Conservation (phyloP, 163 green algal species). For the Chlorella variabilis region DNA sequence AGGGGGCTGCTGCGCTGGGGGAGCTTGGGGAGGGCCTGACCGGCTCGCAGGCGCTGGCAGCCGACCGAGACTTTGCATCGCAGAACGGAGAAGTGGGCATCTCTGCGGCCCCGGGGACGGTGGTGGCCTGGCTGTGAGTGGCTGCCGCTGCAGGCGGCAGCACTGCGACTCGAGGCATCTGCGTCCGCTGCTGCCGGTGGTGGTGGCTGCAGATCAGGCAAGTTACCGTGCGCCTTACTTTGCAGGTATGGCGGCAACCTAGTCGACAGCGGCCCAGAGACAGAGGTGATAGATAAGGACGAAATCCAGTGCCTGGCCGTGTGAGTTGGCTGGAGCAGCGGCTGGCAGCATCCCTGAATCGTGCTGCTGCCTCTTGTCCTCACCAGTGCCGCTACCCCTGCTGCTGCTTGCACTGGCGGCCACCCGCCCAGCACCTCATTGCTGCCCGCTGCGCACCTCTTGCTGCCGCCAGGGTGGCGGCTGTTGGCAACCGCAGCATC, state of each 20-base stretch:
- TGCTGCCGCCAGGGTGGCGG: neutral
- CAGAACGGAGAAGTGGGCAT: neutral
- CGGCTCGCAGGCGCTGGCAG: neutral
- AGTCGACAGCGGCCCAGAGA: neutral
- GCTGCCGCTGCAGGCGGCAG: no score
- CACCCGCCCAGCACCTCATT: no score
- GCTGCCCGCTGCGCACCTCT: no score
- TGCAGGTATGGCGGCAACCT: conserved; percentile 7
- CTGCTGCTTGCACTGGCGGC: no score
- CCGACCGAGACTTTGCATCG: neutral
- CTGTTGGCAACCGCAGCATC: neutral
- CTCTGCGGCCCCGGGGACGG: neutral
- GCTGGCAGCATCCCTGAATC: no score
- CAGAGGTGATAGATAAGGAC: conserved; percentile 17
- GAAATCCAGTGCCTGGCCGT: conserved; percentile 8
- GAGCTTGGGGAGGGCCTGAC: neutral
- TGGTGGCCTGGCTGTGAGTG: conserved; percentile 1
- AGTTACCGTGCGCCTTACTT: no score
- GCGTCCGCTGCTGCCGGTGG: no score
- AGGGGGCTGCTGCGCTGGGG: neutral
- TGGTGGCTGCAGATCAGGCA: no score
- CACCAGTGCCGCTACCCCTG: no score
- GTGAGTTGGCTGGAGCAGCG: neutral
- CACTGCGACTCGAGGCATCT: no score
- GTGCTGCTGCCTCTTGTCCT: no score